A percentile compares a stretch with the other conserved stretches of the same genome.
Evolutionary conservation across 1,139 yeast species (phyloP).

Genomic region (Yamadazyma jaroonii): DNA sequence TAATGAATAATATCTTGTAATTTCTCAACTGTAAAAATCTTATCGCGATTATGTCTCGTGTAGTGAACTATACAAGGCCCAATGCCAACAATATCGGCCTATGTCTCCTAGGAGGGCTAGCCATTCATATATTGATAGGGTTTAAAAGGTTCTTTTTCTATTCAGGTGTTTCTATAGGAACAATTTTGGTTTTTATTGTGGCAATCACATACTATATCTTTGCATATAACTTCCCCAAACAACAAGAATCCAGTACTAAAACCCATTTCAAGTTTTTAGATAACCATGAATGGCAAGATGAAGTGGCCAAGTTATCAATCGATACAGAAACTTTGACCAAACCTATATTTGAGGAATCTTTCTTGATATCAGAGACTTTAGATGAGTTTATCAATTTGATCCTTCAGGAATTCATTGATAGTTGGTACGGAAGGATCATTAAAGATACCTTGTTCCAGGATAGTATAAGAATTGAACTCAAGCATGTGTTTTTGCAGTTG

Average conservation of each 20-base stretch:
- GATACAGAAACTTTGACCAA: conserved; percentile 10
- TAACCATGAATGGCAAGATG: conserved; percentile 24
- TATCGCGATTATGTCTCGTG: conserved; percentile 6
- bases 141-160: conserved; percentile 7
- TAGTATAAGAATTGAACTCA: conserved; percentile 49
- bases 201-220: conserved; percentile 10
- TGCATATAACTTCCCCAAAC: conserved; percentile 7
- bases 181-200: conserved; percentile 6
- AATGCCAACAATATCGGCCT: neutral
- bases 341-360: conserved; percentile 49
- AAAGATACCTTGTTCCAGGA: conserved; percentile 50
- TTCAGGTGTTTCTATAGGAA: conserved; percentile 6
- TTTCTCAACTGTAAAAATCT: too few relatives aligned
- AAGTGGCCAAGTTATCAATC: conserved; percentile 11
- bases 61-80: neutral
- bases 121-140: conserved; percentile 4
- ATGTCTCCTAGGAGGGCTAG: neutral
- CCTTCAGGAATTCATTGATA: conserved; percentile 55
- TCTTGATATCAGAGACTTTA: conserved; percentile 51
- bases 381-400: conserved; percentile 52
- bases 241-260: neutral
- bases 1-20: too few relatives aligned
- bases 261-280: conserved; percentile 25
- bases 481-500: conserved; percentile 38
- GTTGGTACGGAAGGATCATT: conserved; percentile 63